These are phyloP conservation scores for Epichloe aotearoae DNA, from an alignment of 2,329 filamentous ascomycete genomes.

Conservation along the genomic window DNA sequence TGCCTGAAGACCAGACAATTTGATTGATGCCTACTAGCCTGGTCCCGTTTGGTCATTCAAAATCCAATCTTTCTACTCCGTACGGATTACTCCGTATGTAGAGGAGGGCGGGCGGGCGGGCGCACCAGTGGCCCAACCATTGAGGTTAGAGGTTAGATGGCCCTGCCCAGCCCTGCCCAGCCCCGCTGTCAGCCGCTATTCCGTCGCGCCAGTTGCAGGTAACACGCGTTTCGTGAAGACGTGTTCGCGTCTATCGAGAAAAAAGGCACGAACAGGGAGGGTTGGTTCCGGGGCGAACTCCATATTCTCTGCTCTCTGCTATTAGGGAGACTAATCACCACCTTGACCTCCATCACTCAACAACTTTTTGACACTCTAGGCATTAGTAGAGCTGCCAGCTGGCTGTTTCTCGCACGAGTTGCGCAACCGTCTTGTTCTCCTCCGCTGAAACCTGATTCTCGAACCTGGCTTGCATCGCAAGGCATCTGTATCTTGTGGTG, in stretches of 20 bases:
- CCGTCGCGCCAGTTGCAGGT: neutral
- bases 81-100: too few relatives aligned
- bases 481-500: neutral
- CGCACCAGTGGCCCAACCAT: neutral
- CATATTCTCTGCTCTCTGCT: neutral
- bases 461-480: neutral
- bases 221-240: constrained; percentile 6
- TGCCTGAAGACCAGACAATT: neutral
- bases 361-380: neutral
- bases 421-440: neutral
- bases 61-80: neutral
- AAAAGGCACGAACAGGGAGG: neutral
- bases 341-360: neutral
- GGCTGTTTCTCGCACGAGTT: neutral
- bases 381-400: neutral
- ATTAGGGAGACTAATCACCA: neutral
- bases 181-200: neutral
- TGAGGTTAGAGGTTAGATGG: neutral
- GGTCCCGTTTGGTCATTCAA: neutral
- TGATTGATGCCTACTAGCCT: too few relatives aligned
- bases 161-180: neutral
- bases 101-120: neutral
- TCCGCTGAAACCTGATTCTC: neutral
- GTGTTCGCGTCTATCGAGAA: constrained; percentile 6
- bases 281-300: neutral